Percentiles rank a stretch among this genome's conserved stretches.
Conservation (phyloP, 139 green algal genomes). For the Limnomonas spitsbergensis region DNA sequence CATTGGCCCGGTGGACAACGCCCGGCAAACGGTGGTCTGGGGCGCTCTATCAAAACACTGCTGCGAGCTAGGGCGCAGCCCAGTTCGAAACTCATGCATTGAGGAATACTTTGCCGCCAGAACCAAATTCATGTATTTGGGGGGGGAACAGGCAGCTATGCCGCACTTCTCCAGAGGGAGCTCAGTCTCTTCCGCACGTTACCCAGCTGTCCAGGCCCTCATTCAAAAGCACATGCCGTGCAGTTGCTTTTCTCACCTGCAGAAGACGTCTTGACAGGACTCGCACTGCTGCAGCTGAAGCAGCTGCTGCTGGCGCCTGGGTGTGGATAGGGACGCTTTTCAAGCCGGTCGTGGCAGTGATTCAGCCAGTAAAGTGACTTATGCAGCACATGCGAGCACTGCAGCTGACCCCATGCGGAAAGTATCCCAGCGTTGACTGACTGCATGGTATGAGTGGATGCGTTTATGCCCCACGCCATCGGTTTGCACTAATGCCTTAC, state of each 20-base stretch:
- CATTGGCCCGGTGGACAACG: no score
- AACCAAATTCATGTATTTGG: neutral
- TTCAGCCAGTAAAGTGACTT: neutral
- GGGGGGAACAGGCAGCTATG: neutral
- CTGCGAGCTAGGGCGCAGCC: no score
- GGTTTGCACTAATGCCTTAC: neutral
- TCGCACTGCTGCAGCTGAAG: neutral
- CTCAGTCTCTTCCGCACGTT: no score
- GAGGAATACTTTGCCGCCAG: neutral
- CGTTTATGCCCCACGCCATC: no score
- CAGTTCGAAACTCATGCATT: neutral
- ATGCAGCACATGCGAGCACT: neutral
- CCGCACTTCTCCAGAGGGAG: neutral
- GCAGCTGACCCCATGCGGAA: neutral
- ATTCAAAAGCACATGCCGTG: neutral
- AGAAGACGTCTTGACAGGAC: conserved; percentile 4
- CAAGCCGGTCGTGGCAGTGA: neutral
- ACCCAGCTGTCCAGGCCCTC: no score
- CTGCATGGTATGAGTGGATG: no score
- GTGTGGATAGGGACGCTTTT: neutral
- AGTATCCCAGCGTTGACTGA: neutral
- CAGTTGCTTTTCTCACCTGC: neutral
- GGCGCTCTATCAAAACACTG: no score
- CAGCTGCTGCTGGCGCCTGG: conserved; percentile 7
- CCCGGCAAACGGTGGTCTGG: no score